Conservation (phyloP, 2,329 filamentous ascomycete species). For the Arthrobotrys pseudoclavata region DNA sequence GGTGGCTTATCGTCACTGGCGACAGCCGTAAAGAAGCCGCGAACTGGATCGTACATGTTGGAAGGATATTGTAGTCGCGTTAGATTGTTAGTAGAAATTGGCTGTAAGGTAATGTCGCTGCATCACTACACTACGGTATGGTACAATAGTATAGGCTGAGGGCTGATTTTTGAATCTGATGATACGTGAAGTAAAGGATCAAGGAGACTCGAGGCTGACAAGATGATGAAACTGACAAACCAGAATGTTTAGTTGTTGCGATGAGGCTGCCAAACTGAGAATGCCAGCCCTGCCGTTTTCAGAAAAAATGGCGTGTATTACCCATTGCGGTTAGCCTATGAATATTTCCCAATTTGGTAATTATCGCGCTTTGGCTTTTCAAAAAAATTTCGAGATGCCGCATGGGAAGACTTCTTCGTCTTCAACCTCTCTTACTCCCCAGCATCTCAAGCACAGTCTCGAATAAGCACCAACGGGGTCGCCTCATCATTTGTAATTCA, state of each 20-base stretch:
- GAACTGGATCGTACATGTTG: slow-evolving; percentile 58
- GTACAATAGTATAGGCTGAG: background rate
- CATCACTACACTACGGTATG: background rate
- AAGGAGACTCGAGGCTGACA: slow-evolving; percentile 3
- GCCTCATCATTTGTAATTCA: background rate
- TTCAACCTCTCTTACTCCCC: slow-evolving; percentile 18
- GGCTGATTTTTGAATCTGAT: background rate
- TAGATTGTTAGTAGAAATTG: background rate
- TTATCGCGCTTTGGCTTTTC: slow-evolving; percentile 32
- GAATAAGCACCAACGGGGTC: background rate
- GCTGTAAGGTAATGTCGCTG: background rate
- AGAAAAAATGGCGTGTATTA: background rate
- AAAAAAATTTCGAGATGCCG: slow-evolving; percentile 57
- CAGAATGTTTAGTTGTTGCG: slow-evolving; percentile 34
- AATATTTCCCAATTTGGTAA: slow-evolving; percentile 24
- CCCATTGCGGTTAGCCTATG: slow-evolving; percentile 13
- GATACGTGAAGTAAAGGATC: background rate
- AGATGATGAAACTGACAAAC: slow-evolving; percentile 11
- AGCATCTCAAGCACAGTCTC: background rate
- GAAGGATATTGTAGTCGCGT: slow-evolving; percentile 16
- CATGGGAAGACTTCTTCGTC: background rate
- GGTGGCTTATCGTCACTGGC: slow-evolving; percentile 43
- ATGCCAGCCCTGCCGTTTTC: slow-evolving; percentile 1
- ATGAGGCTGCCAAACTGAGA: slow-evolving; percentile 41
- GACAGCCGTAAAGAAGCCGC: slow-evolving; percentile 48